These are phyloP conservation scores for Podospora australis DNA, from an alignment of 495 filamentous ascomycete species.

Conservation along the genomic window DNA sequence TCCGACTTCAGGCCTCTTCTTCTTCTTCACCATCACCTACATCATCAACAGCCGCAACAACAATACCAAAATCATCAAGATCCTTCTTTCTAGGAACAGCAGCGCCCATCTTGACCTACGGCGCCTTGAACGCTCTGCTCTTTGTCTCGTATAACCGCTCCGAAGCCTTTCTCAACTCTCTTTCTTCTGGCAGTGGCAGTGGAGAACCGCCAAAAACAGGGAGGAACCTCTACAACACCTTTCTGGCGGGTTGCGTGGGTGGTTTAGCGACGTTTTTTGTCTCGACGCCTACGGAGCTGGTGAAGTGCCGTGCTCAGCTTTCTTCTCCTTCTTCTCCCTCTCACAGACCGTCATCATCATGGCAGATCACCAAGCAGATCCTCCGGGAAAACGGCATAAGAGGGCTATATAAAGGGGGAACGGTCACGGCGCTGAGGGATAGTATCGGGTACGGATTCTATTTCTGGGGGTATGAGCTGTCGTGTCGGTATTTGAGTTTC, in stretches of 20 bases:
- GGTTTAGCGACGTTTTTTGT: slow-evolving; percentile 77
- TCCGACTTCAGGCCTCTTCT: slow-evolving; percentile 60
- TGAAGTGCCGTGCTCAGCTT: slow-evolving; percentile 76
- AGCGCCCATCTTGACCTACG: slow-evolving; percentile 79
- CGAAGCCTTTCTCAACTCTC: slow-evolving; percentile 47
- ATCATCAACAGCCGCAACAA: background rate
- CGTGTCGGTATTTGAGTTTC: slow-evolving; percentile 35
- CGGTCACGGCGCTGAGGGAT: slow-evolving; percentile 72
- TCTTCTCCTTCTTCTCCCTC: slow-evolving; percentile 1
- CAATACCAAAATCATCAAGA: background rate
- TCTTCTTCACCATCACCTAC: slow-evolving; percentile 7
- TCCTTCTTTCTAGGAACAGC: slow-evolving; percentile 56
- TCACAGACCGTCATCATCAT: slow-evolving; percentile 34
- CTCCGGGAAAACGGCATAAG: slow-evolving; percentile 53
- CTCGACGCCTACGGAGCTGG: slow-evolving; percentile 76
- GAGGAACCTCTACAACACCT: slow-evolving; percentile 50
- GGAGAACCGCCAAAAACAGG: slow-evolving; percentile 9
- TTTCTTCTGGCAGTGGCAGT: slow-evolving; percentile 18
- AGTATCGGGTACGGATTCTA: slow-evolving; percentile 89
- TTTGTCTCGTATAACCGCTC: slow-evolving; percentile 82
- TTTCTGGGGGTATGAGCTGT: slow-evolving; percentile 81
- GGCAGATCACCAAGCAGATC: slow-evolving; percentile 56
- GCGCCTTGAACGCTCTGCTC: slow-evolving; percentile 79
- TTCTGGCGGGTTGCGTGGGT: slow-evolving; percentile 66
- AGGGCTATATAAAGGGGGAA: slow-evolving; percentile 72